phyloP scores from a whole-genome alignment of 345 rosid species.

The Heritiera littoralis region DNA sequence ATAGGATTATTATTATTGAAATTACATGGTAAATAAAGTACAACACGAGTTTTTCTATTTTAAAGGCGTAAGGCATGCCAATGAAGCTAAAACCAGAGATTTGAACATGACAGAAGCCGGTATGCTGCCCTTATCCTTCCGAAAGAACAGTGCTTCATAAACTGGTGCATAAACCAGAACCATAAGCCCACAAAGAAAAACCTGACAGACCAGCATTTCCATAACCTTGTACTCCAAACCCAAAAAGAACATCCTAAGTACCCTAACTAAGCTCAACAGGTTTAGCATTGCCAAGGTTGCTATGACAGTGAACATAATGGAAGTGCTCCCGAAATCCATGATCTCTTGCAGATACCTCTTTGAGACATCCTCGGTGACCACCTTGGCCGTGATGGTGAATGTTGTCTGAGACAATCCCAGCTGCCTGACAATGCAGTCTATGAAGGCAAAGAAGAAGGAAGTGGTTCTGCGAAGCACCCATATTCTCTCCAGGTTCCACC shows the following conservation, averaged over 20 bases:
- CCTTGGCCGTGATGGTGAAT: constrained; percentile 41
- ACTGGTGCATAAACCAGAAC: constrained; percentile 34
- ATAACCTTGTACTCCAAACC: background rate
- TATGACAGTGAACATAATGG: constrained; percentile 35
- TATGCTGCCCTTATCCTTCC: constrained; percentile 33
- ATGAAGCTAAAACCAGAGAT: constrained; percentile 35
- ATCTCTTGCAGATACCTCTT: constrained; percentile 39
- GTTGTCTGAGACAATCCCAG: constrained; percentile 38
- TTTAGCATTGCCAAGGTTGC: constrained; percentile 48
- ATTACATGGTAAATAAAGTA: background rate
- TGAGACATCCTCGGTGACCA: constrained; percentile 35
- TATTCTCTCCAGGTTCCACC: constrained; percentile 52
- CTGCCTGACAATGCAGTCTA: constrained; percentile 26
- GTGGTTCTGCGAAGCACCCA: constrained; percentile 34
- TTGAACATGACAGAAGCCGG: constrained; percentile 32
- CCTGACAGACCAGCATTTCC: constrained; percentile 22
- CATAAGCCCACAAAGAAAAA: constrained; percentile 32
- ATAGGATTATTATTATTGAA: background rate
- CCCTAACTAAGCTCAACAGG: constrained; percentile 33
- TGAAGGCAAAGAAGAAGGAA: constrained; percentile 35
- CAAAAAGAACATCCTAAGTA: background rate
- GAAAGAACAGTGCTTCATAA: constrained; percentile 36
- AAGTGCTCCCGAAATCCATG: constrained; percentile 45
- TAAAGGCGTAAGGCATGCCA: constrained; percentile 25
- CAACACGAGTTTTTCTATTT: background rate